Evolutionary conservation across 495 filamentous ascomycete genomes (phyloP), one percentile per base, ranked within the genome.

Genomic region (Penicillium cataractarum): DNA sequence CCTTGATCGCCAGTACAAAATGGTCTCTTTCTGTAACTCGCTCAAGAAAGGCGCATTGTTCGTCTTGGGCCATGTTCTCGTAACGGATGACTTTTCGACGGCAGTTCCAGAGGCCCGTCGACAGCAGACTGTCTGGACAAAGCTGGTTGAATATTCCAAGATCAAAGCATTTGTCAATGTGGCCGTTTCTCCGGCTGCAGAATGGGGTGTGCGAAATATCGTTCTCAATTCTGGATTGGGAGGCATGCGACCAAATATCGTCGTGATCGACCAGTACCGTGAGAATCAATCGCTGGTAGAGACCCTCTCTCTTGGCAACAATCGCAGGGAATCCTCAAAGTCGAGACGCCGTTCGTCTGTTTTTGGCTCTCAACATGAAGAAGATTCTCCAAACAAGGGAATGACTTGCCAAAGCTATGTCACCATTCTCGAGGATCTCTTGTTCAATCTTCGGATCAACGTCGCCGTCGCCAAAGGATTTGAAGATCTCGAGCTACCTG

Each of bases 231-330:
- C 92, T 22, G 92, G 92, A 0, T 78, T 96, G 5, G 92, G 92
- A n/a, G 92, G 92, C 9, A 96, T 96, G 92, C 74, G 92, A 52
- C 92, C 92, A 2, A 96, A 96, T 66, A 95, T 96, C 60, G 91
- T 90, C 13, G 83, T 96, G 27, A 80, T 96, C 57, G 88, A 90
- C 48, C 90, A 94, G 50, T 82, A 89, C 51, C 83, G 89, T 48
- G 68, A 79, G 44, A 82, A 82, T 8, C 77, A 81, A 55, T 80
- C 83, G 2, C 71, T 86, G n/a, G 78, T 80, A 21, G 84, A 85
- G 62, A 76, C 79, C 27, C 69, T 73, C 2, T 69, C 63, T 35
- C 46, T 56, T 15, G 62, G 33, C 35, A 71, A 58, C n/a, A 63
- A 55, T 10, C 65, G 69, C 33, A 63, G 68, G 64, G 67, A 71